Base-by-base conservation (phyloP, 768 basidiomycete species). In the Amanita rimosa region DNA sequence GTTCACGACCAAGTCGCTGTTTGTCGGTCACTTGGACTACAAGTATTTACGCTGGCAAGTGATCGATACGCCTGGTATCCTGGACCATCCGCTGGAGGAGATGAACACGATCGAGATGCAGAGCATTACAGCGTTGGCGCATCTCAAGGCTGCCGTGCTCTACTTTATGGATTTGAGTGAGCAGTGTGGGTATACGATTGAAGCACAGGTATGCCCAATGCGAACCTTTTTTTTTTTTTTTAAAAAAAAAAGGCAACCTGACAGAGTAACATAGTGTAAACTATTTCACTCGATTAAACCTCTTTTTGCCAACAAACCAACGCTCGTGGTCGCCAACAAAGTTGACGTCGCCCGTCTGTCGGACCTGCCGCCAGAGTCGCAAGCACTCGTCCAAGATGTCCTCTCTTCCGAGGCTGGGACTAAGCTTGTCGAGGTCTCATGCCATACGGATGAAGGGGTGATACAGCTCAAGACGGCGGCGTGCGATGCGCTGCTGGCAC, bases 81-180 rank as follows among this genome's bases (percentile, higher is more conserved):
- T 99, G 55, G 96, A 99, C 63, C 96, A 98, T 64, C 94, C 95
- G 2, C 74, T 98, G 27, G 95, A 99, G 67, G 96, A 99, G 45
- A 98, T 99, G 96, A 98, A 98, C 74, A 98, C 94, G 52, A 99
- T 99, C 58, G 96, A 99, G 70, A 99, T 98, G 95, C 96, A 99
- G 73, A 94, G 90, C 58, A 96, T 96, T 62, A 98, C 95, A 33
- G 96, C 96, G 11, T 72, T 99, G 53, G 96, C 96, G 6, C 96
- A 99, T 68, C 69, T 99, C 39, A 91, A 96, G 67, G 80, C 83
- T 55, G 94, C 91, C 61, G 75, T 98, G 8, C 67, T 99, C 63
- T 99, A 98, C 70, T 99, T 98, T 63, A 97, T 99, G 93, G 96
- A 99, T 65, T 75, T 97, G 26, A 90, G 85, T 54, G 96, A 97